Percentiles rank a stretch among this genome's conserved stretches.
phyloP scores from a whole-genome alignment of 2,329 filamentous ascomycete species.

The Botrytis tulipae region DNA sequence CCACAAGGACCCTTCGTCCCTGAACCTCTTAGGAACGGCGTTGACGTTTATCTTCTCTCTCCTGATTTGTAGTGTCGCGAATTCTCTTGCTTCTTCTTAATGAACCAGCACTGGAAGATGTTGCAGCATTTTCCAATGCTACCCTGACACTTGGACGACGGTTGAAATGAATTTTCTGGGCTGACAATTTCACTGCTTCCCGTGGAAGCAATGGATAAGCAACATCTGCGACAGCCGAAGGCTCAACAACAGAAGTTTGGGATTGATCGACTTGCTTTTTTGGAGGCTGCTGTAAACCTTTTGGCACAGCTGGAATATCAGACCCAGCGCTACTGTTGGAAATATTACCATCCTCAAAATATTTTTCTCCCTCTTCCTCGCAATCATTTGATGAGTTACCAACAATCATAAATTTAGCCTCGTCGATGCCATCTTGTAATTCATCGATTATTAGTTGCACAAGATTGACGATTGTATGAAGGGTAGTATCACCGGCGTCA shows the following conservation, averaged over 20 bases:
- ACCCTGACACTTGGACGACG: not conserved
- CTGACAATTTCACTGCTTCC: not conserved
- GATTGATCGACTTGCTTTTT: not conserved
- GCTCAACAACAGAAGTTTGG: not conserved
- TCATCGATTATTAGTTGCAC: not conserved
- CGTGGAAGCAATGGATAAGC: not conserved
- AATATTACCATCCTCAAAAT: not conserved
- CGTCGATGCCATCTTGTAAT: too few relatives aligned
- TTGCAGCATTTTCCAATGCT: not conserved
- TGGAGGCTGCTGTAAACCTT: not conserved
- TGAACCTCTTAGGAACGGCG: not conserved
- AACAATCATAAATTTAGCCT: not conserved
- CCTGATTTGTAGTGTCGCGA: not conserved
- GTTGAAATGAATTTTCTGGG: not conserved
- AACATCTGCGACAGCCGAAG: not conserved
- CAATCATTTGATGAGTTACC: too few relatives aligned
- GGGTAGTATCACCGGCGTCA: too few relatives aligned
- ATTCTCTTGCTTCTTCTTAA: not conserved
- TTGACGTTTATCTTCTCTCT: not conserved
- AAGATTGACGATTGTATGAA: too few relatives aligned
- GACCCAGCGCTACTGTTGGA: not conserved
- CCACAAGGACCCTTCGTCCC: not conserved
- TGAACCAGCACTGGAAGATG: not conserved
- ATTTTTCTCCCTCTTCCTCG: not conserved
- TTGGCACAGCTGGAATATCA: not conserved